Conservation (phyloP, 1,139 yeast species). For the Hanseniaspora gamundiae region DNA sequence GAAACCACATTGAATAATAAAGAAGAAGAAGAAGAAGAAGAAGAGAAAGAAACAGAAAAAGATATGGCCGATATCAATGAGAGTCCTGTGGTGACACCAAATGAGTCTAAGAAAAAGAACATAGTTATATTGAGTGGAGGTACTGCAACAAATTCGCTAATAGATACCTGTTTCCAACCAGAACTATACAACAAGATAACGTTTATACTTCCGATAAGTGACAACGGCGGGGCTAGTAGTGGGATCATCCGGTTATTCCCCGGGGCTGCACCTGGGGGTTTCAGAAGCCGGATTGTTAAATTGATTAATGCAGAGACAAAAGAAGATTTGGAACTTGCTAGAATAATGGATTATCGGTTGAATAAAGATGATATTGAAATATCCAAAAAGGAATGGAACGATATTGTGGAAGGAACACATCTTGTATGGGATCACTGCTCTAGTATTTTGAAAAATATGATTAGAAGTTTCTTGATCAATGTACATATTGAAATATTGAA, state of each 20-base stretch:
- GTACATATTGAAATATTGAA: conserved; percentile 69
- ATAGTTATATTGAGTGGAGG: conserved; percentile 74
- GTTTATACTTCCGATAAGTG: conserved; percentile 74
- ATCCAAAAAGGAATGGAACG: conserved; percentile 67
- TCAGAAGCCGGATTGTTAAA: conserved; percentile 69
- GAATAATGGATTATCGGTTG: conserved; percentile 50
- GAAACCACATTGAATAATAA: not conserved
- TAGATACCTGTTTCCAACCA: conserved; percentile 31
- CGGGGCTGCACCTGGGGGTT: conserved; percentile 92
- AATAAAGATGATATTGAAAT: conserved; percentile 32
- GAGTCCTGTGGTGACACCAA: conserved; percentile 33
- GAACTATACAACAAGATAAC: conserved; percentile 29
- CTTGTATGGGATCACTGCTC: conserved; percentile 51
- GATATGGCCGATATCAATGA: conserved; percentile 7
- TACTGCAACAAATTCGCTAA: conserved; percentile 63
- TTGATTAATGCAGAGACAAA: conserved; percentile 38
- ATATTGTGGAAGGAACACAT: conserved; percentile 71
- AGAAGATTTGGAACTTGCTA: conserved; percentile 28
- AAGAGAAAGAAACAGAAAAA: not conserved
- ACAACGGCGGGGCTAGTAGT: conserved; percentile 91
- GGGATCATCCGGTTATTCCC: conserved; percentile 83
- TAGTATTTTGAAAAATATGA: conserved; percentile 56
- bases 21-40: conserved; percentile 1
- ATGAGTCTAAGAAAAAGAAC: no score
- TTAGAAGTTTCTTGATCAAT: conserved; percentile 67